These are phyloP conservation scores for Penicillium alfredii DNA, from an alignment of 495 filamentous ascomycete species.

Conservation along the genomic window DNA sequence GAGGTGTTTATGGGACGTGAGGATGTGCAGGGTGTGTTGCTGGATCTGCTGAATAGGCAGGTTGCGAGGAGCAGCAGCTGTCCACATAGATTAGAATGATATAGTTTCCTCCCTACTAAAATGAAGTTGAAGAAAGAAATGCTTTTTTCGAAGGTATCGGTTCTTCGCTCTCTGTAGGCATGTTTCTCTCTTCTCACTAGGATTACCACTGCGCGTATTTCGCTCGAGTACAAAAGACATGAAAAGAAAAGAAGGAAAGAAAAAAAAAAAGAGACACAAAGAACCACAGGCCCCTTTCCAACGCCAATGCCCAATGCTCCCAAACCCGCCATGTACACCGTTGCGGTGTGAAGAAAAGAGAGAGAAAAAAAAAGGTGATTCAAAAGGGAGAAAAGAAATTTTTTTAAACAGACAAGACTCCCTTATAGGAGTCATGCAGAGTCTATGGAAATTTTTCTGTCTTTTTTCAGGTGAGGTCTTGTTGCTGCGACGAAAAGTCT, in stretches of 20 bases:
- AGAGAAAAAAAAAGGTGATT: background rate
- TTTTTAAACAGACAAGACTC: no score
- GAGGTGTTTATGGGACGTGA: conserved; percentile 43
- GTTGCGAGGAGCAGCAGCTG: conserved; percentile 8
- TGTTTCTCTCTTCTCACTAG: no score
- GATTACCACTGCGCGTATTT: background rate
- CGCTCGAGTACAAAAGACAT: no score
- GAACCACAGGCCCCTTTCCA: background rate
- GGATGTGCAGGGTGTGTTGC: conserved; percentile 33
- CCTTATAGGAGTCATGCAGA: no score
- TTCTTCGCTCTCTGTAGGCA: background rate
- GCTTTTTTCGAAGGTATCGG: background rate
- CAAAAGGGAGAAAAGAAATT: background rate
- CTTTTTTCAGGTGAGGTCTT: no score
- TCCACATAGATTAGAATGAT: background rate
- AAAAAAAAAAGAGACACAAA: background rate
- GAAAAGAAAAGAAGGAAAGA: background rate
- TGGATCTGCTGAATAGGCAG: conserved; percentile 23
- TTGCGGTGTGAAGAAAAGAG: background rate
- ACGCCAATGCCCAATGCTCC: background rate
- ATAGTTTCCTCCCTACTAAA: no score
- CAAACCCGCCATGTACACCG: background rate
- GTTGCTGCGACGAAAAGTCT: no score
- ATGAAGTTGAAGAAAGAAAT: no score
- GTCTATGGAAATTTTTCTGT: no score